Evolutionary conservation across 352 stramenopile genomes (phyloP).

Genomic region (Phytophthora aleatoria): DNA sequence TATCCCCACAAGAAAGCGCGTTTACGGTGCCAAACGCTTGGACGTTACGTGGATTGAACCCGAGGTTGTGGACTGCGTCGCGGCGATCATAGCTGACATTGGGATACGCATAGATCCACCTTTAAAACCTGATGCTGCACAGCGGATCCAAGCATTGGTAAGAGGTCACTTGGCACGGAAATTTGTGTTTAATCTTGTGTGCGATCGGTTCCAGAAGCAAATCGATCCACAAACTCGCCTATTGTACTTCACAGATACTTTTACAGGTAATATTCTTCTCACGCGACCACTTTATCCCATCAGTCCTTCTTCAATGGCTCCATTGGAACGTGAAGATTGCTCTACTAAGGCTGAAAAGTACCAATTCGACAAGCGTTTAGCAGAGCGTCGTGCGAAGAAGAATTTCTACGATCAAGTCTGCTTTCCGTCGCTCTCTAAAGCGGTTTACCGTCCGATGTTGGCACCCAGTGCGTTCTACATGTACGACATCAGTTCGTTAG

Average conservation of each 20-base stretch:
- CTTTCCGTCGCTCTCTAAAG: not conserved
- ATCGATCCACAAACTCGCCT: slow-evolving; percentile 49
- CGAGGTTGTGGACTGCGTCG: slow-evolving; percentile 58
- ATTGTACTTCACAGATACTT: slow-evolving; percentile 67
- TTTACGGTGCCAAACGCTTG: slow-evolving; percentile 47
- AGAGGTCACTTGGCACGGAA: slow-evolving; percentile 46
- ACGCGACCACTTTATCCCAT: slow-evolving; percentile 47
- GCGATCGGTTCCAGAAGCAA: slow-evolving; percentile 42
- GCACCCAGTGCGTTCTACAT: slow-evolving; percentile 48
- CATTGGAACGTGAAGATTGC: slow-evolving; percentile 56
- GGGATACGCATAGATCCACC: slow-evolving; percentile 29
- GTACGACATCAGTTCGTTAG: slow-evolving; percentile 44
- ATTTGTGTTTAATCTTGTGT: slow-evolving; percentile 38
- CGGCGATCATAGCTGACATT: slow-evolving; percentile 49
- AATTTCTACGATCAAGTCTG: slow-evolving; percentile 44
- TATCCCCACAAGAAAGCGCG: slow-evolving; percentile 45
- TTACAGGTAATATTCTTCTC: slow-evolving; percentile 42
- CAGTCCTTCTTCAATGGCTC: slow-evolving; percentile 33
- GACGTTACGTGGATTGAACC: slow-evolving; percentile 75
- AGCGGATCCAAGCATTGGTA: slow-evolving; percentile 62
- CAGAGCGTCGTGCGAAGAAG: slow-evolving; percentile 48
- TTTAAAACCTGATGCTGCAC: slow-evolving; percentile 51
- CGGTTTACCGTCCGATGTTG: slow-evolving; percentile 25
- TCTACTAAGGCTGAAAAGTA: slow-evolving; percentile 47
- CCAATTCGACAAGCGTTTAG: slow-evolving; percentile 45